These are phyloP conservation scores for Xanthoconium separans DNA, from an alignment of 1,284 basidiomycete genomes.

Conservation along the genomic window DNA sequence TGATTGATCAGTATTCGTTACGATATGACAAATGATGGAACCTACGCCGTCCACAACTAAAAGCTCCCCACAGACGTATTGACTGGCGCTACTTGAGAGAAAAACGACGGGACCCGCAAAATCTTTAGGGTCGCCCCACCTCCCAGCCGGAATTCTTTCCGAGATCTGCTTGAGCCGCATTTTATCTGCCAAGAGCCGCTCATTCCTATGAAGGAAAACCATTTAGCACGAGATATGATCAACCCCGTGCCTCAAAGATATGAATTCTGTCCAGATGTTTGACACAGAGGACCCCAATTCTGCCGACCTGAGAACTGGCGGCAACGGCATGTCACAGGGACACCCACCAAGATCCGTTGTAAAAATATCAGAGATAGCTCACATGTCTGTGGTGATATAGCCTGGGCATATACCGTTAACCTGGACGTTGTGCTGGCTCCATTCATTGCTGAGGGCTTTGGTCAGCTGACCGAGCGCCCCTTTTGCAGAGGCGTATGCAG, in stretches of 20 bases:
- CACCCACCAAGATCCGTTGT: not conserved
- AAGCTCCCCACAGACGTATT: conserved; percentile 90
- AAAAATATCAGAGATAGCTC: conserved; percentile 32
- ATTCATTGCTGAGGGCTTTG: conserved; percentile 61
- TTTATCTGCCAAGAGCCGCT: conserved; percentile 73
- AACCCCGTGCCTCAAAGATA: conserved; percentile 11
- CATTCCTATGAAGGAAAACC: conserved; percentile 58
- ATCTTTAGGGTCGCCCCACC: conserved; percentile 88
- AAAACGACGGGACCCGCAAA: conserved; percentile 92
- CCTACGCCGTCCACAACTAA: conserved; percentile 74
- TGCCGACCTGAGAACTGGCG: conserved; percentile 1
- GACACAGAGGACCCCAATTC: conserved; percentile 9
- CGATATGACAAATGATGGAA: conserved; percentile 17
- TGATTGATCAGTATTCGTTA: conserved; percentile 16
- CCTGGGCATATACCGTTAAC: conserved; percentile 92
- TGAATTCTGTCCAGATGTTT: not conserved
- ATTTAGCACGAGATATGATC: conserved; percentile 23
- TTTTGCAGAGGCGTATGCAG: conserved; percentile 91
- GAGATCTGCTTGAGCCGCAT: conserved; percentile 83
- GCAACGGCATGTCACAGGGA: conserved; percentile 5
- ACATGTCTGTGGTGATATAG: conserved; percentile 92
- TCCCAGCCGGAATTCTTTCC: conserved; percentile 87
- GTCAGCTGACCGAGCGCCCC: conserved; percentile 84
- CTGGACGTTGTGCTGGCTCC: conserved; percentile 82
- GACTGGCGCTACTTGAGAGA: conserved; percentile 81